Conservation (phyloP, 2,329 filamentous ascomycete genomes). For the Xylariaceae sp. region DNA sequence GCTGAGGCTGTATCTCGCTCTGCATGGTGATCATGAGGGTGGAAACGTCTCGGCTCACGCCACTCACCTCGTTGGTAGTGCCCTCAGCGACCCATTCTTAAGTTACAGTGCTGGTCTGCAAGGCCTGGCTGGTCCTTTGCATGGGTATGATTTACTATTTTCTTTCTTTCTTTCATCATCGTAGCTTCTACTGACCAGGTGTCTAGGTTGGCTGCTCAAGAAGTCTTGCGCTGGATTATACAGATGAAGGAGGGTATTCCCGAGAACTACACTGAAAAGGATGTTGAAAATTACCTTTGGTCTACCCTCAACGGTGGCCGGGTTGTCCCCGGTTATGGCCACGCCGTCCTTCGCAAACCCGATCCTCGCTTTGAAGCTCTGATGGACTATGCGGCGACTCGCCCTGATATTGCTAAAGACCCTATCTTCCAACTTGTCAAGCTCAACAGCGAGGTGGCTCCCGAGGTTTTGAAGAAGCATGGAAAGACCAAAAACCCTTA, state of each 20-base stretch:
- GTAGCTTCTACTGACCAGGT: neutral
- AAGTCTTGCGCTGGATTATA: conserved; percentile 94
- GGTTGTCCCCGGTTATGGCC: conserved; percentile 93
- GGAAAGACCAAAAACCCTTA: conserved; percentile 99
- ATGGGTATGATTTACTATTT: conserved; percentile 62
- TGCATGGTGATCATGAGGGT: conserved; percentile 97
- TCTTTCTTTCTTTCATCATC: neutral
- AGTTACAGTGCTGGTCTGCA: conserved; percentile 96
- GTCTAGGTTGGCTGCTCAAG: conserved; percentile 83
- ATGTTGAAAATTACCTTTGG: conserved; percentile 92
- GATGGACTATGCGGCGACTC: conserved; percentile 90
- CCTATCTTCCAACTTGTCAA: conserved; percentile 94
- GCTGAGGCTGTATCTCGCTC: conserved; percentile 88
- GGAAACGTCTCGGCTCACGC: conserved; percentile 96
- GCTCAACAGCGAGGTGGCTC: conserved; percentile 90
- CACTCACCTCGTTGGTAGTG: conserved; percentile 93
- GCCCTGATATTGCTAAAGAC: conserved; percentile 83
- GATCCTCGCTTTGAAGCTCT: conserved; percentile 95
- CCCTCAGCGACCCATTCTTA: conserved; percentile 92
- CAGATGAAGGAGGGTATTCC: conserved; percentile 94
- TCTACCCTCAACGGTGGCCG: conserved; percentile 89
- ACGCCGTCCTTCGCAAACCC: conserved; percentile 94
- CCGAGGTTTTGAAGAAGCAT: conserved; percentile 88
- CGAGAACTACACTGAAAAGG: conserved; percentile 74
- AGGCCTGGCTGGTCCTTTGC: conserved; percentile 90